Base-by-base conservation (phyloP, 768 basidiomycete species). In the Lepiota brunneoincarnata region DNA sequence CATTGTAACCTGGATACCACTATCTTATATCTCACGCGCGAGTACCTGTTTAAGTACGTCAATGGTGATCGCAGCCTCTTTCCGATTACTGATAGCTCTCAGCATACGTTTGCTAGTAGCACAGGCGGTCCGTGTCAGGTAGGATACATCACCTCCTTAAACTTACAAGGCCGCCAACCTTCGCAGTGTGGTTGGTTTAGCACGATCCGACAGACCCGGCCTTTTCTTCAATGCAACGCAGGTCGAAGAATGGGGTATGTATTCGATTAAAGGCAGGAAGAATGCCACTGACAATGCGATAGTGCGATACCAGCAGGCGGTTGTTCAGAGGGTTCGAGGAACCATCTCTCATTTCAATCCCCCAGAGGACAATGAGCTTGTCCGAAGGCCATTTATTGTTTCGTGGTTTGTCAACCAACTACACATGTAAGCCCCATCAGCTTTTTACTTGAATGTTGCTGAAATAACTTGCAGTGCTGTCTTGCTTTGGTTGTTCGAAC, bases 201-300 rank as follows among this genome's bases (percentile, higher is more conserved):
- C 83, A 59, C 79, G 80, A 21, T 69, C 79, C 39, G 76, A 78
- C 45, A 71, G 67, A 11, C 67, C 69, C 38, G 64, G 74, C 20
- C 83, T 82, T 20, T 73, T 82, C 31, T 86, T 88, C 72, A 87
- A 81, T 55, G 81, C 82, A 5, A 81, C 82, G 60, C 86, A 89
- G 55, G 83, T 85, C 0, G 82, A 87, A 59, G 86, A 91, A 61
- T 91, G 89, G 89, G 73, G 89, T 91, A 68, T 66, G 88, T 83
- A 6, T 14, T 35, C 14, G 20, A 15, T 35, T 28, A 36, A 18
- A 24, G 10, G 37, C 10, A 42, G 45, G 20, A 9, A 14, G 4
- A 23, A 12, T 14, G 12, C 28, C 11, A 45, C 45, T 58, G 52
- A 49, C 26, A 20, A 28, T 49, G 31, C 15, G 51, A 4, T 59